Percentiles rank a stretch among this genome's conserved stretches.
phyloP scores from a whole-genome alignment of 148 eudicot genomes.

The Dianthus caryophyllus region DNA sequence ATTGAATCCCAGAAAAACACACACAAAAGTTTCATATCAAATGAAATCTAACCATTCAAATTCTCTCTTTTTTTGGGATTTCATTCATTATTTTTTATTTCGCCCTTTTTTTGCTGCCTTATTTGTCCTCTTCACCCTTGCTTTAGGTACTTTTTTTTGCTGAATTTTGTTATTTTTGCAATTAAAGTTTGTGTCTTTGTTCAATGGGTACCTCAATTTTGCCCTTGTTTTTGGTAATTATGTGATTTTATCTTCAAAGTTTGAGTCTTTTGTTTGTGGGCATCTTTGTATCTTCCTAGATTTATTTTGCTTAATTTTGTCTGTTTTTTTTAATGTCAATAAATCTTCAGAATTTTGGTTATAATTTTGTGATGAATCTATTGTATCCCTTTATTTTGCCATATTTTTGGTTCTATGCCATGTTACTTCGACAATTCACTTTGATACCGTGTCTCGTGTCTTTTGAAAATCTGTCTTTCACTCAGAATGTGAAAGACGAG shows the following conservation, averaged over 20 bases:
- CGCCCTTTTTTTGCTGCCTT: slow-evolving; percentile 55
- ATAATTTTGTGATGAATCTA: no score
- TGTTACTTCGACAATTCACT: no score
- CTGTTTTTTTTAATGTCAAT: no score
- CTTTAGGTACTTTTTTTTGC: slow-evolving; percentile 34
- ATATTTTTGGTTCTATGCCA: no score
- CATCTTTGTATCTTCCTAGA: neutral
- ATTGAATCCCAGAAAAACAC: neutral
- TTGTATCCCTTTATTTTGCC: no score
- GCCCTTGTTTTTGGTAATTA: neutral
- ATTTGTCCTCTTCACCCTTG: slow-evolving; percentile 49
- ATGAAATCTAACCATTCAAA: slow-evolving; percentile 27
- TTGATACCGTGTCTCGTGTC: no score
- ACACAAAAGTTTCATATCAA: neutral
- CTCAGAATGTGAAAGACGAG: no score
- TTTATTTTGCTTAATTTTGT: neutral
- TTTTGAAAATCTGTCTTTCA: no score
- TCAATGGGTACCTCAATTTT: neutral
- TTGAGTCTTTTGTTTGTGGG: slow-evolving; percentile 3
- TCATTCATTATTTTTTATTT: slow-evolving; percentile 36
- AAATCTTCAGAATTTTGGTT: no score
- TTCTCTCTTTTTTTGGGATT: slow-evolving; percentile 35
- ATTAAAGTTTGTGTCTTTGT: neutral
- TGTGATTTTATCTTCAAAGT: neutral
- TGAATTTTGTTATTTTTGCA: neutral